Evolutionary conservation across 176 grass and related monocot species (phyloP), one percentile per base, ranked within the genome.

Genomic region (Echinochloa phyllopogon): DNA sequence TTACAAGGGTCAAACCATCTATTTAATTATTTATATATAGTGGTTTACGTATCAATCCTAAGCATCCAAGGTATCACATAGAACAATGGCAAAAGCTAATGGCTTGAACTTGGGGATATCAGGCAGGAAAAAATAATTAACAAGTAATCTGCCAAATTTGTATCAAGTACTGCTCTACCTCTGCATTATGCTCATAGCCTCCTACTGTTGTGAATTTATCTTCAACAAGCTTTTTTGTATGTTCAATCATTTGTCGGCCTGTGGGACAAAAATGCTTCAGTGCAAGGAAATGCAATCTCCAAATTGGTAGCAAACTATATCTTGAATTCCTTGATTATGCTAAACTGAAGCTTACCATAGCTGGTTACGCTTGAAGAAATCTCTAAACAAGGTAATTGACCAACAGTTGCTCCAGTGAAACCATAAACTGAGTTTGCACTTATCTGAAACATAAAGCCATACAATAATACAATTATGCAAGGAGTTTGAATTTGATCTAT

Each of bases 161-260:
- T 78, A 39, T 79, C 5, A 63, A 83, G 36, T 13, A 14, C 38
- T 56, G 75, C 16, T 65, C 47, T 86, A 99, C 96, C 96, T 98
- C 93, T 87, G 93, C 96, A 89, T 92, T 95, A 88, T 95, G 93
- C 50, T 89, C 96, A 82, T 98, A 98, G 45, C 96, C 96, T 82
- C 74, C 89, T 21, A 84, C 65, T 71, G 86, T 92, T 81, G 89
- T 95, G 84, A 98, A 98, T 84, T 94, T 98, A 70, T 94, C 93
- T 89, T 98, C 96, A 76, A 98, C 93, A 72, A 98, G 86, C 85
- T 98, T 98, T 82, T 98, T 98, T 77, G 93, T 98, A 63, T 98
- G 93, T 74, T 98, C 96, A 90, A 98, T 98, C 96, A 98, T 98
- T 75, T 98, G 96, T 87, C 96, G 84, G 79, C 96, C 96, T 98